phyloP scores from a whole-genome alignment of 805 yeast species.

The Jamesozyma jinghongensis region DNA sequence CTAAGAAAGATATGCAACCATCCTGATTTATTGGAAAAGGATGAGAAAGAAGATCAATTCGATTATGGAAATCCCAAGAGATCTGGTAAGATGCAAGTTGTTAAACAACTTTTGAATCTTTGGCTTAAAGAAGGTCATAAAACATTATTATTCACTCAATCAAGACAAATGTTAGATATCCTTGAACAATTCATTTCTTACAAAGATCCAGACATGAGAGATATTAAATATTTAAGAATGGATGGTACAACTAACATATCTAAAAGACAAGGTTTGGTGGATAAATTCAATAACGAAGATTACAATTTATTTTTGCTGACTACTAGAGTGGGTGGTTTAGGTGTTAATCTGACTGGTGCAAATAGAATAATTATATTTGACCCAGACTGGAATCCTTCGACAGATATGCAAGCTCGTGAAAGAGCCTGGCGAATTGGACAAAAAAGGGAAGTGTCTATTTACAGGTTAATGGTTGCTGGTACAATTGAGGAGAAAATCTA shows the following conservation, averaged over 20 bases:
- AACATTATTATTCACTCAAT: conserved; percentile 81
- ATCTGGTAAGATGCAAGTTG: conserved; percentile 89
- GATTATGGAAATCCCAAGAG: conserved; percentile 48
- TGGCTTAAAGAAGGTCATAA: conserved; percentile 77
- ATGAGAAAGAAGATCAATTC: conserved; percentile 22
- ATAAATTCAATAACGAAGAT: conserved; percentile 58
- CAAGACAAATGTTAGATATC: conserved; percentile 88
- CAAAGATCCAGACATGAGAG: conserved; percentile 29
- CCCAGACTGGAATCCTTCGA: conserved; percentile 98
- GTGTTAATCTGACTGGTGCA: conserved; percentile 91
- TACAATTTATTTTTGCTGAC: conserved; percentile 69
- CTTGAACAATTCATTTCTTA: conserved; percentile 54
- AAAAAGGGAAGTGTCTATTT: conserved; percentile 82
- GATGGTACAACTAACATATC: conserved; percentile 87
- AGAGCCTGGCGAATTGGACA: conserved; percentile 97
- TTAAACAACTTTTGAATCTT: conserved; percentile 57
- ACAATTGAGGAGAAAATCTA: conserved; percentile 95
- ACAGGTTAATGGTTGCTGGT: conserved; percentile 87
- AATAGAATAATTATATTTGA: conserved; percentile 88
- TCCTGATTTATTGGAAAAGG: conserved; percentile 67
- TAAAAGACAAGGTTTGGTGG: conserved; percentile 70
- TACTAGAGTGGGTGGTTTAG: conserved; percentile 93
- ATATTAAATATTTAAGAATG: conserved; percentile 65
- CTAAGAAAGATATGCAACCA: conserved; percentile 91
- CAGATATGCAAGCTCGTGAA: conserved; percentile 94